Conservation (phyloP, 352 stramenopile genomes). For the Phytophthora citrophthora region DNA sequence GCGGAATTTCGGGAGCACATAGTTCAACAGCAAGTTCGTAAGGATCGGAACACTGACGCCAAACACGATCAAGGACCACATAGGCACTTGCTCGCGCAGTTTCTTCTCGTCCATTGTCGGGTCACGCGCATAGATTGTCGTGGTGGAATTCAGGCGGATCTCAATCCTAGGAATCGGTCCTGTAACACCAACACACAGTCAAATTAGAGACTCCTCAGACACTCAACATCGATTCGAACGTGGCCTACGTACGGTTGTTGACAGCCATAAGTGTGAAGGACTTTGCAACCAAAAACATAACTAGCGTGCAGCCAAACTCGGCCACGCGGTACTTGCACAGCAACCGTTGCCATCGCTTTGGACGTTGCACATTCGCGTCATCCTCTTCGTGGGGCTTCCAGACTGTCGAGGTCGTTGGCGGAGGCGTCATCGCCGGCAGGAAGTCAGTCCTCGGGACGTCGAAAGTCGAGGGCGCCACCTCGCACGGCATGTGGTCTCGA, state of each 20-base stretch:
- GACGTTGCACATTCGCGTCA: slow-evolving; percentile 11
- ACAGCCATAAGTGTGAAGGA: slow-evolving; percentile 32
- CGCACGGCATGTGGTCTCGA: slow-evolving; percentile 14
- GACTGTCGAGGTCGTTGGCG: not conserved
- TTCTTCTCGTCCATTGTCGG: slow-evolving; percentile 57
- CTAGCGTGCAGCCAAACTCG: slow-evolving; percentile 35
- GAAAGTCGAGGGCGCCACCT: slow-evolving; percentile 1
- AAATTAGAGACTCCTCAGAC: not conserved
- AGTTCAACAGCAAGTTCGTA: slow-evolving; percentile 65
- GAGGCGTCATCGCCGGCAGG: slow-evolving; percentile 24
- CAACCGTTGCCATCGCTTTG: slow-evolving; percentile 20
- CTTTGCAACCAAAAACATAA: slow-evolving; percentile 34
- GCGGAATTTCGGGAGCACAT: slow-evolving; percentile 52
- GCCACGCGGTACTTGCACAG: slow-evolving; percentile 32
- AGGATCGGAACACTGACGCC: slow-evolving; percentile 44
- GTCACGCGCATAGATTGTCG: slow-evolving; percentile 47
- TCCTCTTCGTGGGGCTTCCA: slow-evolving; percentile 31
- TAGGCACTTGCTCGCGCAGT: slow-evolving; percentile 58
- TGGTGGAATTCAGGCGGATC: slow-evolving; percentile 49
- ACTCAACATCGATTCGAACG: not conserved
- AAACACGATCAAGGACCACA: slow-evolving; percentile 45
- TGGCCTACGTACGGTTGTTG: slow-evolving; percentile 25
- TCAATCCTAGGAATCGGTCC: slow-evolving; percentile 55
- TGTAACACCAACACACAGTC: not conserved
- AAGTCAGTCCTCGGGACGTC: slow-evolving; percentile 16